Evolutionary conservation across 345 rosid genomes (phyloP).

Genomic region (Eucalyptus marginata): DNA sequence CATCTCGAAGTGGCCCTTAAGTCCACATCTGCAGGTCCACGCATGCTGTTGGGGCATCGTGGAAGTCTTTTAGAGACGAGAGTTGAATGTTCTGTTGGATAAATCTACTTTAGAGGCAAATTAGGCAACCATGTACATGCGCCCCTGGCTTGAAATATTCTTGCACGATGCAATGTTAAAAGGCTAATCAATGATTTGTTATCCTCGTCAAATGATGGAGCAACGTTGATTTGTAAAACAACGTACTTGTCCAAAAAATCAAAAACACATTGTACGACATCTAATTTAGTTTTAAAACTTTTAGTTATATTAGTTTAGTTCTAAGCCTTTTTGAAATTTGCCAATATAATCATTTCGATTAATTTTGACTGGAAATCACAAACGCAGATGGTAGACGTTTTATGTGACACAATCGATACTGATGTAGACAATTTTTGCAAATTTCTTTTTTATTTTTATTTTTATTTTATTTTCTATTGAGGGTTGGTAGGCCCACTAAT

Average conservation of each 20-base stretch:
- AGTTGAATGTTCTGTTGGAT: neutral
- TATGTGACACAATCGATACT: accelerated
- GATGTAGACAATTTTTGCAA: neutral
- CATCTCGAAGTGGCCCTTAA: neutral
- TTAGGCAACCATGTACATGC: neutral
- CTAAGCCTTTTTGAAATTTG: neutral
- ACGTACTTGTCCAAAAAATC: neutral
- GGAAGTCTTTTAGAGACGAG: neutral
- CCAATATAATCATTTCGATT: neutral
- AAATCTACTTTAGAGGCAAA: neutral
- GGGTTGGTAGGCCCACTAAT: accelerated
- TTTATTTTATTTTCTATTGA: neutral
- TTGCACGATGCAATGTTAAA: neutral
- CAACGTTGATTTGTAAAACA: neutral
- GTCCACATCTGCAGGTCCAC: neutral
- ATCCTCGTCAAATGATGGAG: neutral
- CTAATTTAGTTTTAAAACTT: neutral
- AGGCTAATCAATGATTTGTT: neutral
- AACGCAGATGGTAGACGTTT: accelerated
- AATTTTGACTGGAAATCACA: accelerated
- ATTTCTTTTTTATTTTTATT: neutral
- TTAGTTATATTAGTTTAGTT: no score
- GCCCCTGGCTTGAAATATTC: neutral
- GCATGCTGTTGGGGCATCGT: neutral
- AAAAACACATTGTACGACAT: neutral